Base-by-base conservation (phyloP, 2,329 filamentous ascomycete species). In the Penicillium sp. region DNA sequence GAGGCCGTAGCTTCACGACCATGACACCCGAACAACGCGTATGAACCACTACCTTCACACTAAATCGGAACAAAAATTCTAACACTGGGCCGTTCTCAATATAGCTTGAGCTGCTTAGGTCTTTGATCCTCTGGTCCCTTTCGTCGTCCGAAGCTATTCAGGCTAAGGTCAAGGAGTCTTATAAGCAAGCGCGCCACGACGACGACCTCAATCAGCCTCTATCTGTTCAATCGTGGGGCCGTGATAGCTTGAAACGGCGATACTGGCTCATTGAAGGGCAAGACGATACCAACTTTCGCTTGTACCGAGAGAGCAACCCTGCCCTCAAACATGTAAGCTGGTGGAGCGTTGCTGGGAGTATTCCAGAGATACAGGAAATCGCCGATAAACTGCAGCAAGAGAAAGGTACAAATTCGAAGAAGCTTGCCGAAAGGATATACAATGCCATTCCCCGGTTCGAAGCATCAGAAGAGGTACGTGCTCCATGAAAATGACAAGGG, bases 251-350 rank as follows among this genome's bases (percentile, higher is more conserved):
- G 67, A 96, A 95, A 79, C 87, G 95, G 55, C 87, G 92, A 58
- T 99, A 98, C 76, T 99, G 90, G 79, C 81, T 99, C 48, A 85
- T 99, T 60, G 95, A 99, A 76, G 95, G 95, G 13, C 85, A 91
- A 64, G 93, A 98, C 67, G 93, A 99, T 74, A 98, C 93, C 3
- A 85, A 90, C 60, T 99, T 99, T 75, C 86, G 95, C 61, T 85
- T 99, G 45, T 99, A 99, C 74, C 85, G 95, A 52, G 95, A 99
- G 76, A 93, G 90, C 75, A 96, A 96, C 68, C 89, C 91, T 13
- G 86, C 87, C 5, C 83, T 88, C 31, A 85, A 85, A 68, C 84
- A 89, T 46, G 88, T 88, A 60, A 91, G 90, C 24, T 99, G 95
- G 95, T 91, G 91, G 84, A 97, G 89, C 69, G 87, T 98, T 43